phyloP scores from a whole-genome alignment of 148 eudicot species.

The Vaccinium darrowii region DNA sequence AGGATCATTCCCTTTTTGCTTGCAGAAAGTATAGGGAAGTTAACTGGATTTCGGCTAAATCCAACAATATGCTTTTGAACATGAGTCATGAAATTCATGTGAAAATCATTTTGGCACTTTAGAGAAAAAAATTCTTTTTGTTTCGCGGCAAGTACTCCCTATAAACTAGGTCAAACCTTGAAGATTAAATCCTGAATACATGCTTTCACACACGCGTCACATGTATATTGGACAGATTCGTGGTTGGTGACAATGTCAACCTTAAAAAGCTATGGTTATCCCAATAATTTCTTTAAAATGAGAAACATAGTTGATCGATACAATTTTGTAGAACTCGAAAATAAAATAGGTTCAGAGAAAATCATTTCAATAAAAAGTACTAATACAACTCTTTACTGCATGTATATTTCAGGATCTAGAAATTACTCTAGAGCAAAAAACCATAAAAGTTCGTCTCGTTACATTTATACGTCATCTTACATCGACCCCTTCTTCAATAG shows the following conservation, averaged over 20 bases:
- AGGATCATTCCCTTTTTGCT: conserved; percentile 1
- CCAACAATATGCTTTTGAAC: background rate
- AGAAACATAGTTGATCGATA: background rate
- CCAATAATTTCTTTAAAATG: background rate
- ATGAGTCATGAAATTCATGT: background rate
- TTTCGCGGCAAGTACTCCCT: background rate
- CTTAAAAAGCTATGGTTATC: background rate
- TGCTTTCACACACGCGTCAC: background rate
- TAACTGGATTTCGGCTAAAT: background rate
- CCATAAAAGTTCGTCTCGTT: background rate
- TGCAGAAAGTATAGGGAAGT: background rate
- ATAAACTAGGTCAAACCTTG: background rate
- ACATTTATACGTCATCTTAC: background rate
- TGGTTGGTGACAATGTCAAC: background rate
- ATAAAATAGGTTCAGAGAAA: background rate
- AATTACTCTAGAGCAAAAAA: background rate
- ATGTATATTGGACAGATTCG: background rate
- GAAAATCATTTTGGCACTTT: background rate
- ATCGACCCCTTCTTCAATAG: background rate
- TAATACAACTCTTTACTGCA: background rate
- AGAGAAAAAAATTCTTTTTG: background rate
- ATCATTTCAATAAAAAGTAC: background rate
- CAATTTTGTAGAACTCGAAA: background rate
- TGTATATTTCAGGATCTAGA: background rate
- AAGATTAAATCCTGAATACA: background rate